Evolutionary conservation across 2,329 filamentous ascomycete genomes (phyloP).

Genomic region (Orbilia javanica): DNA sequence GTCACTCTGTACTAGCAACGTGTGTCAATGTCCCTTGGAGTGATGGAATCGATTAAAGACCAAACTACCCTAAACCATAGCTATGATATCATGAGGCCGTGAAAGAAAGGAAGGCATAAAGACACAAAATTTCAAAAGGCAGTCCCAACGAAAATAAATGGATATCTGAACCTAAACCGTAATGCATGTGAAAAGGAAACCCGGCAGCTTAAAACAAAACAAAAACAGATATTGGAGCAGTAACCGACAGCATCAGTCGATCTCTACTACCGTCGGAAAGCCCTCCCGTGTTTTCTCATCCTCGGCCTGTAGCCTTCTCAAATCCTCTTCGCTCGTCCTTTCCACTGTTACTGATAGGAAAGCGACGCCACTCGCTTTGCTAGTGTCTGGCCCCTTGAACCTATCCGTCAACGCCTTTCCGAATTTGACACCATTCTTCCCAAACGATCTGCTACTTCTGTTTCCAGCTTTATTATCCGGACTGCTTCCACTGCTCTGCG

Average conservation of each 20-base stretch:
- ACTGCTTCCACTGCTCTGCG: slow-evolving; percentile 4
- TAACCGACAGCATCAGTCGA: not conserved
- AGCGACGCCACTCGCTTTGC: slow-evolving; percentile 3
- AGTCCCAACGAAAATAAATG: slow-evolving; percentile 11
- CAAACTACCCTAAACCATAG: not conserved
- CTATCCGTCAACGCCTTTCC: slow-evolving; percentile 10
- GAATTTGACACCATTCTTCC: slow-evolving; percentile 11
- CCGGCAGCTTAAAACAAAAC: not conserved
- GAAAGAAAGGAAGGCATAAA: not conserved
- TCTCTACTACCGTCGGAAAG: slow-evolving; percentile 18
- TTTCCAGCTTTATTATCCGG: slow-evolving; percentile 19
- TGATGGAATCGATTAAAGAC: slow-evolving; percentile 1
- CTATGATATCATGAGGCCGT: slow-evolving; percentile 13
- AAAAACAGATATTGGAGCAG: not conserved
- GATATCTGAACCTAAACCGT: slow-evolving; percentile 14
- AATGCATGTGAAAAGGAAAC: not conserved
- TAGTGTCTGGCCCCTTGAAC: slow-evolving; percentile 8
- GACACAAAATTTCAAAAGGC: not conserved
- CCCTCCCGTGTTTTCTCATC: slow-evolving; percentile 33
- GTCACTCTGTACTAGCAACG: not conserved
- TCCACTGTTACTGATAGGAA: slow-evolving; percentile 52
- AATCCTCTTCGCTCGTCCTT: slow-evolving; percentile 41
- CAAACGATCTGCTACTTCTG: slow-evolving; percentile 23
- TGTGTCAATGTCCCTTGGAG: not conserved
- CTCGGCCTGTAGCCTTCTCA: slow-evolving; percentile 24